Base-by-base conservation (phyloP, 805 yeast genomes). In the Schizosaccharomyces lindneri region DNA sequence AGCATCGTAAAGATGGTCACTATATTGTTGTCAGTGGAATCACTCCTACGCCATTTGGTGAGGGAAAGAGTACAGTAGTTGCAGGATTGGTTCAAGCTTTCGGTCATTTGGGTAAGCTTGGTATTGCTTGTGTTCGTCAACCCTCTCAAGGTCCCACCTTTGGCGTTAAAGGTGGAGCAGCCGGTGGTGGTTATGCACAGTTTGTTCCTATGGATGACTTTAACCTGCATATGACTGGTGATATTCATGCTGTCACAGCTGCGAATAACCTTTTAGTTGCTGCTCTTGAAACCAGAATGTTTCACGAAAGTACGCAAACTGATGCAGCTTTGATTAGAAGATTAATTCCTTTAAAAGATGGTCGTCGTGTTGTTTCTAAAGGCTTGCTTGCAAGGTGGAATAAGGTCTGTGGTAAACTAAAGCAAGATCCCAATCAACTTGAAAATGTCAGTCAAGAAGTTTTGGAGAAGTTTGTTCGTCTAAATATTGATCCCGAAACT, bases 131-230 rank as follows among this genome's bases (percentile, higher is more conserved):
- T 68, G 95, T 90, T 61, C 85, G 98, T 73, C 98, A 90, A 72
- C 97, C 97, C 39, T 85, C 95, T 9, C 87, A 90, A 97, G 97
- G 97, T 48, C 98, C 98, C 61, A 90, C 97, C 24, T 90, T 90
- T 69, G 98, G 98, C 72, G 88, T 90, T 68, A 90, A 90, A 75
- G 98, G 98, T 69, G 97, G 97, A 73, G 98, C 98, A 63, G 97
- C 97, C 21, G 98, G 98, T 68, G 98, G 97, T 70, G 97, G 97
- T 59, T 90, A 88, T 73, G 80, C 97, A 1, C 97, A 90, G 74
- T 97, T 90, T 59, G 89, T 90, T 68, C 97, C 97, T 61, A 90
- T 90, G 97, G 98, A 90, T 73, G 97, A 90, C 74, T 90, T 90
- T 78, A 90, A 93, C 76, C 81, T 93, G 87, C 97, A 90, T 72